Evolutionary conservation across 805 yeast genomes (phyloP), one percentile per base, ranked within the genome.

Genomic region (Pichia kluyveri): DNA sequence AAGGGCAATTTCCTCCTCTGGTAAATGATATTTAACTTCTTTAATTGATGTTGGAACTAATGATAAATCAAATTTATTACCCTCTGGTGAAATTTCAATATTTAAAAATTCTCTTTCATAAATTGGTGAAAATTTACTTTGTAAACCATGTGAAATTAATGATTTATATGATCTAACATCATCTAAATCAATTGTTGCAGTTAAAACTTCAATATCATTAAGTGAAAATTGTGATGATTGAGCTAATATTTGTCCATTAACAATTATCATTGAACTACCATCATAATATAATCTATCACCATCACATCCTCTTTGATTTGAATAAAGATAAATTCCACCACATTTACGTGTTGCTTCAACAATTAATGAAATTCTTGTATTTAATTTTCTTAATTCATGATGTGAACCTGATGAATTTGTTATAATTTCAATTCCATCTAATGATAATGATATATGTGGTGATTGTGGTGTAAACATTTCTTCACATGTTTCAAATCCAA

Each of bases 401-500:
- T 93, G 99, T n/a, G 96, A 85, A 2, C 99, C 99, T 6, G 95
- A 83, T 0, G 97, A 88, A 62, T 93, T 93, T 40, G 97, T 89
- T 61, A 93, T 75, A 58, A 93, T 90, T 66, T 93, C 99, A n/a
- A 91, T 96, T 40, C 99, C 99, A 64, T 89, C 97, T 34, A 93
- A 69, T 0, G 96, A 78, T 87, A 91, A 82, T 18, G 80, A 79
- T 48, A 93, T 86, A 65, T 91, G 96, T 4, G 99, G 99, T 4
- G 96, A 82, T 54, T 87, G 83, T 1, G 99, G 99, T 0, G 99
- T 93, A 66, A 93, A 93, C 49, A 93, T 71, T 66, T 93, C 99
- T 64, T 93, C 99, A 65, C 99, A 93, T 0, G 99, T 95, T 66
- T 93, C 99, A 41, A 91, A 87, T n/a, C 99, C 99, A 48, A 93